Conservation (phyloP, 768 basidiomycete species). For the Termitomyces sp. region DNA sequence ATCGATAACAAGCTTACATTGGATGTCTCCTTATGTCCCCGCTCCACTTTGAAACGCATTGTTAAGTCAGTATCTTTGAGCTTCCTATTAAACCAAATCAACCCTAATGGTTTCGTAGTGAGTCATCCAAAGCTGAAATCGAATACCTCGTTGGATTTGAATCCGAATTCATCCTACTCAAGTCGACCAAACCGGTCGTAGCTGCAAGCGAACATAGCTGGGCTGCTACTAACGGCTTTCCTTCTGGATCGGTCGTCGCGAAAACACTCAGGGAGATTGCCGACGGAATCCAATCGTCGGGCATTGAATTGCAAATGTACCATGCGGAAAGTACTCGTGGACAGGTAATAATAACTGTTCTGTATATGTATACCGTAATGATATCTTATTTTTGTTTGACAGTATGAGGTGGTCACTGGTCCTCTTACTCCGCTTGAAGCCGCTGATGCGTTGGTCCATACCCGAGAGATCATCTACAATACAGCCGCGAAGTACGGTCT, state of each 20-base stretch:
- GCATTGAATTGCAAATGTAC: conserved; percentile 64
- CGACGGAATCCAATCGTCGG: conserved; percentile 39
- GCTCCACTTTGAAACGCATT: conserved; percentile 48
- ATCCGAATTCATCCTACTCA: conserved; percentile 66
- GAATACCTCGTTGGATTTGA: conserved; percentile 68
- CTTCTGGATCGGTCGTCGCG: conserved; percentile 42
- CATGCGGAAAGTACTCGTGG: conserved; percentile 71
- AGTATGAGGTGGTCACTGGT: conserved; percentile 70
- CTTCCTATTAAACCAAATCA: not conserved
- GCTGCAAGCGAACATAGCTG: conserved; percentile 48
- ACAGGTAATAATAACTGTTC: conserved; percentile 36
- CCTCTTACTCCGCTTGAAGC: conserved; percentile 64
- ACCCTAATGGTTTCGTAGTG: conserved; percentile 15
- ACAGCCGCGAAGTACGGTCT: conserved; percentile 62
- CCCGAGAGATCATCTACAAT: conserved; percentile 65
- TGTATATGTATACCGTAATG: not conserved
- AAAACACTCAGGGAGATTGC: conserved; percentile 59
- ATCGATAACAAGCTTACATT: conserved; percentile 28
- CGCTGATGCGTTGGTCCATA: conserved; percentile 63
- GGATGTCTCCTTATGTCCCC: conserved; percentile 55
- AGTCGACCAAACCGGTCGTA: conserved; percentile 40
- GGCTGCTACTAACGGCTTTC: conserved; percentile 36
- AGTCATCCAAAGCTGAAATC: conserved; percentile 27
- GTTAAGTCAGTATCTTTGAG: conserved; percentile 39
- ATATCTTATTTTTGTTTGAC: not conserved